Base-by-base conservation (phyloP, 1,284 basidiomycete species). In the Leccinum huronense region DNA sequence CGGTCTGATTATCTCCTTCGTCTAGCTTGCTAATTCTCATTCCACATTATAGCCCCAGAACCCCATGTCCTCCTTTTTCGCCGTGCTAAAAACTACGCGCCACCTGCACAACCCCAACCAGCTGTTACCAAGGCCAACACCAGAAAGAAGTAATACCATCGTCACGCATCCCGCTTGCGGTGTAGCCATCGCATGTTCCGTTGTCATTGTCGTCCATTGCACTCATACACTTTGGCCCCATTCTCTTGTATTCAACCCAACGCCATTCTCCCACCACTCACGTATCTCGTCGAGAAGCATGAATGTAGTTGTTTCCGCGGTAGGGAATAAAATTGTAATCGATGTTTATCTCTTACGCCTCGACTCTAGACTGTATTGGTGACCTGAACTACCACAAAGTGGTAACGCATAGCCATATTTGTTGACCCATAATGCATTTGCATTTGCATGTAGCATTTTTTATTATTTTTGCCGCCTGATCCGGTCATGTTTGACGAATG, bases 51-150 rank as follows among this genome's bases (percentile, higher is more conserved):
- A 94, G 93, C 91, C 56, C 93, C 93, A 16, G 93, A 95, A 75
- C 93, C 93, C 7, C 92, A 94, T 72, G 90, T 93, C 57, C 81
- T 94, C 8, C 86, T 93, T 61, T 93, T 93, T 76, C 85, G 91
- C 68, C 86, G 91, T 62, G 73, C 81, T 11, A 89, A 87, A 80
- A 86, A 87, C 74, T 90, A 83, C 66, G 84, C 78, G 38, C 76
- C 80, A 60, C 82, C 83, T n/a, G 68, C 76, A 45, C 83, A 82
- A 68, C 75, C 77, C 58, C 72, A 73, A 65, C 74, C 66, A 19
- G 72, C 67, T 55, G 71, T 68, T 60, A 64, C 70, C 64, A 71
- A 71, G 61, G 62, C 66, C 68, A 84, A 83, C 70, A 73, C 71
- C 74, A 70, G 75, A 64, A 78, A 76, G 73, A 78, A 79, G 66